Percentiles rank a stretch among this genome's conserved stretches.
Conservation (phyloP, 257 asterid genomes). For the Solanum rostratum region DNA sequence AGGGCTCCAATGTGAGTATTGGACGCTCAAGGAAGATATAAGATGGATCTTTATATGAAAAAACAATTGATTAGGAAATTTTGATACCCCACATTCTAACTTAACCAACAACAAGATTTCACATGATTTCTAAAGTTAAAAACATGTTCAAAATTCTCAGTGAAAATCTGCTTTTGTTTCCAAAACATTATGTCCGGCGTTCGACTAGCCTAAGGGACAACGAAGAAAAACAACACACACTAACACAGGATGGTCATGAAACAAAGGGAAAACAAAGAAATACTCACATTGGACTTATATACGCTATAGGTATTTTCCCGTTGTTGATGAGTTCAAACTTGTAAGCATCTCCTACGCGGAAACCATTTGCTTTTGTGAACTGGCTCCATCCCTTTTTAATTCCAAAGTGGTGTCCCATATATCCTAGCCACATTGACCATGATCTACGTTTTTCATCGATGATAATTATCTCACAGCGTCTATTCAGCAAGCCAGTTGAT, state of each 20-base stretch:
- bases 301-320: background rate
- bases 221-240: background rate
- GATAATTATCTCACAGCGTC: background rate
- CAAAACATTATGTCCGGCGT: background rate
- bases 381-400: background rate
- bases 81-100: no score
- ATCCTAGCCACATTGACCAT: background rate
- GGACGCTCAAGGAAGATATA: no score
- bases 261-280: background rate
- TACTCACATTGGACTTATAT: background rate
- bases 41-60: no score
- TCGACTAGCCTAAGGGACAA: background rate
- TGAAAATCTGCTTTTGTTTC: background rate
- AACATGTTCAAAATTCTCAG: background rate
- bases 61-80: no score
- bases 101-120: background rate
- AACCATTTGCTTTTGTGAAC: background rate
- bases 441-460: background rate
- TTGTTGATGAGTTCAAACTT: background rate
- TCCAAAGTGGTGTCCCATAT: background rate
- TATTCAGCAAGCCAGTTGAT: background rate
- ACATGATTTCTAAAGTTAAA: background rate
- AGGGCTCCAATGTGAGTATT: no score
- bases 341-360: background rate
- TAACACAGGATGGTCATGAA: background rate